Base-by-base conservation (phyloP, 495 filamentous ascomycete genomes). In the Podospora comata region DNA sequence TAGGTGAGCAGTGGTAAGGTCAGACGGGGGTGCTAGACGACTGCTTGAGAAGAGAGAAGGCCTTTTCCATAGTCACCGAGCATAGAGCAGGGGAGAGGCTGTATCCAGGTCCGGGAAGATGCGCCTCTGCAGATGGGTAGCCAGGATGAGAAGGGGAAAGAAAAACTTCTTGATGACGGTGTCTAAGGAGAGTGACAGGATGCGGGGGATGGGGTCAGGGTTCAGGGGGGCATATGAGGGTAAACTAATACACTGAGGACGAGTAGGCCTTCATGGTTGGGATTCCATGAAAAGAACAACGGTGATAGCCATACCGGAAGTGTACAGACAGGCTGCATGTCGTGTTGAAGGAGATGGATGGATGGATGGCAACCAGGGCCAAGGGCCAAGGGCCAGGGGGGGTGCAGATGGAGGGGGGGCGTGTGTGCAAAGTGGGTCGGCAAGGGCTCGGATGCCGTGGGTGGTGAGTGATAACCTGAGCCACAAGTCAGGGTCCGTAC, bases 61-160 rank as follows among this genome's bases (percentile, higher is more conserved):
- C 75, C 75, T 73, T 76, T 76, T 76, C 75, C 74, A 79, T 76
- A 78, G 74, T 82, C 77, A 79, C 70, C 23, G 23, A 23, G 1
- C 23, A 23, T 23, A 23, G 67, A 73, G 70, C 75, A 76, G 74
- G 74, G 76, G 71, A 75, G 74, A 67, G 77, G 77, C 79, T 72
- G 70, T 77, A 72, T 63, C 32, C 73, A 73, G 76, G 75, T 70
- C 77, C 75, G 78, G 77, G 71, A 77, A 74, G 76, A 68, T 71
- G 79, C 78, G 76, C 75, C 60, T 64, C 64, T 75, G 73, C 74
- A 73, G 74, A 75, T 70, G 67, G 71, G 18, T 13, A 32, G 61
- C 61, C 61, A 63, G 61, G 61, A 32, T 63, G 61, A 74, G 66
- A 69, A 56, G 68, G 65, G 58, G 71, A 62, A 58, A 53, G 64